Evolutionary conservation across 345 rosid species (phyloP).

Genomic region (Lumnitzera littorea): DNA sequence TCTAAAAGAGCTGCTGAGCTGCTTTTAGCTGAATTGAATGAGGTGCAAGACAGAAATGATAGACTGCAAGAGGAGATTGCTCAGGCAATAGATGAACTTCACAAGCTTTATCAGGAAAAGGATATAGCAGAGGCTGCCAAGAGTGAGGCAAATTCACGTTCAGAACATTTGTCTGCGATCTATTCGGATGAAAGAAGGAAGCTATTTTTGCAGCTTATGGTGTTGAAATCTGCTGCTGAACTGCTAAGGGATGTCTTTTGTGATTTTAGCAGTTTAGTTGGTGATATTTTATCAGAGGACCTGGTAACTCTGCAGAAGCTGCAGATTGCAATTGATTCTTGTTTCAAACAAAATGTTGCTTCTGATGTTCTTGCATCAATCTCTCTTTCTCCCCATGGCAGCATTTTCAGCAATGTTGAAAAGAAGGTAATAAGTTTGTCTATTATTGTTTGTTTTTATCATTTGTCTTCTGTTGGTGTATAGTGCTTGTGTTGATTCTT

Average conservation of each 20-base stretch:
- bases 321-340: conserved; percentile 41
- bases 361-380: conserved; percentile 27
- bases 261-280: conserved; percentile 31
- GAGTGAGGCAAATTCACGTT: conserved; percentile 43
- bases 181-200: conserved; percentile 43
- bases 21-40: conserved; percentile 80
- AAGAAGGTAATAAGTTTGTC: conserved; percentile 33
- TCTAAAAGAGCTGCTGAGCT: conserved; percentile 87
- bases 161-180: conserved; percentile 38
- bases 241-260: conserved; percentile 39
- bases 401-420: conserved; percentile 14
- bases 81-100: conserved; percentile 35
- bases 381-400: conserved; percentile 18
- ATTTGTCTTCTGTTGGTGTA: too few species aligned
- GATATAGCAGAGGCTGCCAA: conserved; percentile 57
- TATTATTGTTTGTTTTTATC: too few species aligned
- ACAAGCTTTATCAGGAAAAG: conserved; percentile 42
- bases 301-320: conserved; percentile 52
- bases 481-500: too few species aligned
- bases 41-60: conserved; percentile 94
- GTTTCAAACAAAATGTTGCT: conserved; percentile 29
- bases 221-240: conserved; percentile 34
- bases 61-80: conserved; percentile 69
- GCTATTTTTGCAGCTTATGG: conserved; percentile 36
- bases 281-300: conserved; percentile 50